A percentile compares a stretch with the other conserved stretches of the same genome.
phyloP scores from a whole-genome alignment of 805 yeast species.

The Starmerella vitae region DNA sequence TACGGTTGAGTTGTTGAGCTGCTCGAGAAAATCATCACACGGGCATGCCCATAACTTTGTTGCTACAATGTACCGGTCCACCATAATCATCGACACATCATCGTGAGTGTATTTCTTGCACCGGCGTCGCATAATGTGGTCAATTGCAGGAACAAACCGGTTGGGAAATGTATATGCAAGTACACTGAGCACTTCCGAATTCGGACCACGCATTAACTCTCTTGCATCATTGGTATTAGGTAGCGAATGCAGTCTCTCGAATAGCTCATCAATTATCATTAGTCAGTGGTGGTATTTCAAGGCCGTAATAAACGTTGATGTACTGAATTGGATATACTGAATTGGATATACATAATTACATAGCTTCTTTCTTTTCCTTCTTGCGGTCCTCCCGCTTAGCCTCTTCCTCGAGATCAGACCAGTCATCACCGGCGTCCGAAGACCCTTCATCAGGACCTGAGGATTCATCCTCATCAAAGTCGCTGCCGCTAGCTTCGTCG shows the following conservation, averaged over 20 bases:
- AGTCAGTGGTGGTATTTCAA: no score
- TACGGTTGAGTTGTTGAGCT: not conserved
- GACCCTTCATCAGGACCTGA: constrained; percentile 26
- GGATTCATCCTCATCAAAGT: constrained; percentile 23
- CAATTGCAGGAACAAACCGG: constrained; percentile 17
- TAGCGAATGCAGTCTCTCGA: constrained; percentile 2
- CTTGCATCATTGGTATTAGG: not conserved
- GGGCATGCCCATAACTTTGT: constrained; percentile 17
- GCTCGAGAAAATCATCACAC: constrained; percentile 12
- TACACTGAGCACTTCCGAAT: constrained; percentile 12
- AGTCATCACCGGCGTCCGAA: constrained; percentile 32
- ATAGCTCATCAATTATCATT: constrained; percentile 12
- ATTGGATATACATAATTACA: no score
- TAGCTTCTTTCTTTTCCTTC: constrained; percentile 9
- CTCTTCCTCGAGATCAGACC: constrained; percentile 50
- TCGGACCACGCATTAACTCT: not conserved
- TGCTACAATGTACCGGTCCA: constrained; percentile 9
- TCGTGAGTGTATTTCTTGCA: constrained; percentile 2
- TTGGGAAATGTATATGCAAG: constrained; percentile 18
- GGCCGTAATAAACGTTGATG: no score
- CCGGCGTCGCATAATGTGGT: constrained; percentile 13
- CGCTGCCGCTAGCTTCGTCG: constrained; percentile 16
- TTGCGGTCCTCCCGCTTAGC: constrained; percentile 30
- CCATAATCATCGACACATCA: not conserved
- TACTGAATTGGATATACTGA: no score